Percentiles rank a stretch among this genome's conserved stretches.
phyloP scores from a whole-genome alignment of 176 grass and related monocot genomes.

The Hordeum marinum region DNA sequence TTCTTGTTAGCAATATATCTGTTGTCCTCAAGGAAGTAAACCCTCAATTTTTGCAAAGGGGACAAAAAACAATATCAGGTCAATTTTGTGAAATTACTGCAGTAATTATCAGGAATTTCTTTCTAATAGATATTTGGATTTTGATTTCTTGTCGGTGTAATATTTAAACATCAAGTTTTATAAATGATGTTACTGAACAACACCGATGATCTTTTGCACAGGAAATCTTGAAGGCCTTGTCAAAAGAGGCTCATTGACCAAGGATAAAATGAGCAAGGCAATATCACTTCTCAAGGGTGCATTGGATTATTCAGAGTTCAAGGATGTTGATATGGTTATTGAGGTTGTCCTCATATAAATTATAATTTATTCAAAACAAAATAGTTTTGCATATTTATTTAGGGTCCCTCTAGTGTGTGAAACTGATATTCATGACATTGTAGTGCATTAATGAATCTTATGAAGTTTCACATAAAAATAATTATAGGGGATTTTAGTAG shows the following conservation, averaged over 20 bases:
- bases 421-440: background rate
- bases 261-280: constrained; percentile 79
- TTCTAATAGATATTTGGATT: background rate
- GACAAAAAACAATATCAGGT: constrained; percentile 83
- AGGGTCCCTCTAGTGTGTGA: background rate
- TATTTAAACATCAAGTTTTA: background rate
- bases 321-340: constrained; percentile 94
- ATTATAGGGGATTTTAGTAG: background rate
- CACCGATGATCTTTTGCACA: constrained; percentile 9
- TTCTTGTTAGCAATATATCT: constrained; percentile 70
- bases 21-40: constrained; percentile 93
- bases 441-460: background rate
- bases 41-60: constrained; percentile 67
- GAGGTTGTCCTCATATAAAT: constrained; percentile 43
- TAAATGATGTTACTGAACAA: constrained; percentile 5
- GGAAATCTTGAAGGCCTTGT: constrained; percentile 88
- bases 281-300: constrained; percentile 75
- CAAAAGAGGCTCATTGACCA: constrained; percentile 76
- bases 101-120: background rate
- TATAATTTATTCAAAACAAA: background rate
- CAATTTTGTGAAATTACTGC: constrained; percentile 6
- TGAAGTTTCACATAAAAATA: background rate
- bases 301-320: constrained; percentile 84
- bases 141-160: background rate
- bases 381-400: background rate